A percentile compares a stretch with the other conserved stretches of the same genome.
These are phyloP conservation scores for Alternaria triticimaculans DNA, from an alignment of 2,329 filamentous ascomycete genomes.

Conservation along the genomic window DNA sequence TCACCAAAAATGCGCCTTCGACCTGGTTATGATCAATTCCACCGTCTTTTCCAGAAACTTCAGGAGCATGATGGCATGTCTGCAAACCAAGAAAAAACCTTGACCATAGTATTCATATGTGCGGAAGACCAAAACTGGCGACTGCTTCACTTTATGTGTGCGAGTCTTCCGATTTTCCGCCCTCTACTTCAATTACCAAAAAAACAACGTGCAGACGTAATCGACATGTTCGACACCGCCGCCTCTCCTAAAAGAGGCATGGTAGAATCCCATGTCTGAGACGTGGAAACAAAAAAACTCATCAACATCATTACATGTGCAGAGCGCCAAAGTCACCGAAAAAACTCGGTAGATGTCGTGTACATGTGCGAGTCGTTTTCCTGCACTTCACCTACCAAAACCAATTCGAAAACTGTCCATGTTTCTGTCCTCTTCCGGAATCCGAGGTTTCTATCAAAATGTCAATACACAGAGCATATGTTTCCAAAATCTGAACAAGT, in stretches of 20 bases:
- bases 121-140: neutral
- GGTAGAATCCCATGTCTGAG: neutral
- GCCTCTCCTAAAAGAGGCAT: neutral
- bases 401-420: accelerated
- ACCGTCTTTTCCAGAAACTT: neutral
- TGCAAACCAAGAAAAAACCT: too few species aligned
- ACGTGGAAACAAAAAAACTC: neutral
- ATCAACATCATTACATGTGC: neutral
- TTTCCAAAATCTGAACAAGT: too few species aligned
- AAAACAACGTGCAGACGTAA: too few species aligned
- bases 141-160: accelerated
- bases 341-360: neutral
- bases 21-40: neutral
- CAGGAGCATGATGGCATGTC: accelerated
- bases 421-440: too few species aligned
- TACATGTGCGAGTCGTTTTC: neutral
- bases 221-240: neutral
- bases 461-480: too few species aligned
- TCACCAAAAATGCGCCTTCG: neutral
- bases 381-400: neutral
- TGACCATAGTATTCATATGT: too few species aligned
- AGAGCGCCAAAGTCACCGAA: neutral
- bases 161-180: neutral
- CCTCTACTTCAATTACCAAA: neutral
- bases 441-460: too few species aligned